Base-by-base conservation (phyloP, 345 rosid species). In the Acer campestre region DNA sequence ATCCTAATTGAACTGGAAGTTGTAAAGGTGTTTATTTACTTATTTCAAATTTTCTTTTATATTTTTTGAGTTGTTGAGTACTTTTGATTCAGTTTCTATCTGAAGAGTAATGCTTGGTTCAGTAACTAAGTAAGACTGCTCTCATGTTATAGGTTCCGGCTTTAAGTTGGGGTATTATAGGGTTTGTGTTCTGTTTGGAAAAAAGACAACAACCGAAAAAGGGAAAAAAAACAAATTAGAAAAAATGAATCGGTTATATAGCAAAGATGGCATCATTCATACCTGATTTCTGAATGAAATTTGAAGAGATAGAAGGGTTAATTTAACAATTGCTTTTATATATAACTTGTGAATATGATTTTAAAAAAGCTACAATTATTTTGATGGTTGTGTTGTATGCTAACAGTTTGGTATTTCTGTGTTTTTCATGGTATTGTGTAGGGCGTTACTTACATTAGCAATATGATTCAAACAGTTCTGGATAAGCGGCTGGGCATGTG, bases 401-500 rank as follows among this genome's bases (percentile, higher is more conserved):
- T 81, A 49, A 42, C 29, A 11, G 6, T 74, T 35, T 70, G 17
- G 22, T 8, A 49, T 20, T 25, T 70, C 14, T 29, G 73, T 17
- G 64, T n/a, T 11, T 77, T 27, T 14, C 1, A 14, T 65, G 2
- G 58, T 69, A 64, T 13, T 67, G 44, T 78, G 72, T 66, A 95
- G 99, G 94, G 98, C 29, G 84, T 91, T 80, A 87, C 76, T 56
- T 67, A 74, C 35, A 77, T 94, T 75, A 94, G 86, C 53, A 78
- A 71, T 79, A 74, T 74, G 85, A 82, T 92, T 48, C 90, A 85
- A 67, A 87, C 91, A 1, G 82, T 81, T 79, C 61, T 92, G 76
- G 97, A 89, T 55, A 79, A 73, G 65, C 85, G 90, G 64, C 81
- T 92, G 82, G 77, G 81, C 65, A 73, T 90, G 86, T 95, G 98